phyloP scores from a whole-genome alignment of 176 grass and related monocot genomes.

The Eremochloa ophiuroides region DNA sequence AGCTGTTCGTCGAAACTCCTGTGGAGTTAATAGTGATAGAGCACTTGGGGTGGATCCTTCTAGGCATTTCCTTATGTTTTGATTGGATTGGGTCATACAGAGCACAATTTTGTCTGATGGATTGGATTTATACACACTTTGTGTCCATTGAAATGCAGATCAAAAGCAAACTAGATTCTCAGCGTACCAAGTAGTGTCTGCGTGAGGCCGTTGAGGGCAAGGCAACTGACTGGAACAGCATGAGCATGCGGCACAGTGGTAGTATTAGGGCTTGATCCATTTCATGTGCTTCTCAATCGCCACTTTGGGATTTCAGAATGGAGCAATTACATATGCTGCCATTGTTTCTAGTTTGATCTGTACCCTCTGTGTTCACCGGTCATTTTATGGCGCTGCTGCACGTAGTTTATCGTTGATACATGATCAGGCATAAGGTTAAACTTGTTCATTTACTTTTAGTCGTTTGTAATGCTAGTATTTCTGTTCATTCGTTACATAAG shows the following conservation, averaged over 20 bases:
- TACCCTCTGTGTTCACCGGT: background rate
- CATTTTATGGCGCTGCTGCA: background rate
- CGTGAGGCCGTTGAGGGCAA: too few relatives aligned
- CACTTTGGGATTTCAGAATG: background rate
- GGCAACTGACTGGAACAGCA: background rate
- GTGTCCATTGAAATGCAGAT: background rate
- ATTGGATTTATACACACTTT: background rate
- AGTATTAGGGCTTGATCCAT: background rate
- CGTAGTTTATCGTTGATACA: background rate
- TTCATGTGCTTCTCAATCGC: background rate
- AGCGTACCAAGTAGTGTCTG: background rate
- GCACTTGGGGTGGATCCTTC: background rate
- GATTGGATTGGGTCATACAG: background rate
- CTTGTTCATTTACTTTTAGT: background rate
- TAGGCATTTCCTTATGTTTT: background rate
- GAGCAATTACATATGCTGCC: background rate
- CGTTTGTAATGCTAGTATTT: background rate
- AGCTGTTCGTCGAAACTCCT: constrained; percentile 24
- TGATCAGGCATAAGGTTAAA: background rate
- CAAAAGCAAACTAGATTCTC: background rate
- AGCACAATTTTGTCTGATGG: background rate
- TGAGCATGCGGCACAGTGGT: background rate
- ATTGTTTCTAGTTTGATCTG: background rate
- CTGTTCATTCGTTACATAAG: background rate
- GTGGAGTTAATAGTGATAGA: background rate